Evolutionary conservation across 805 yeast genomes (phyloP), one percentile per base, ranked within the genome.

Genomic region (Suhomyces vadensis): DNA sequence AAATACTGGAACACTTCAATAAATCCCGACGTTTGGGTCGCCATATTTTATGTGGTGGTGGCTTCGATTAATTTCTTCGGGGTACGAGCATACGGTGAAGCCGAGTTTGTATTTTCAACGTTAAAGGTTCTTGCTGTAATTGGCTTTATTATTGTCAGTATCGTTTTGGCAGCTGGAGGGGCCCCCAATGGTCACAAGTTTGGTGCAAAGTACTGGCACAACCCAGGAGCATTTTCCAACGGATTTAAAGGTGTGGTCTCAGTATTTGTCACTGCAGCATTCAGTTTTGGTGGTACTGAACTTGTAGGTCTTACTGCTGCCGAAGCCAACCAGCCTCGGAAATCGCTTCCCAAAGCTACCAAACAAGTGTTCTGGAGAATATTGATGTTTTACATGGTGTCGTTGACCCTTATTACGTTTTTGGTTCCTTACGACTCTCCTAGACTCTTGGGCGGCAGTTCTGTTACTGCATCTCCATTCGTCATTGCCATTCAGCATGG

Each of bases 381-480:
- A 35, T 52, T 64, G 46, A 56, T 69, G 52, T 69, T 69, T 52
- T 69, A 69, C 58, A 55, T 67, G 53, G 65, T 56, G 10, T 53
- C 61, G 3, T 50, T 62, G 31, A 55, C 54, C 14, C 50, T 61
- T 48, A 53, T 63, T 47, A 56, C 61, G 14, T 54, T 54, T 35
- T 53, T 63, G 45, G 66, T 63, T 20, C 58, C 63, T 5, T 56
- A 51, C 45, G 45, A 47, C 33, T 52, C 53, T 13, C 39, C 43
- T 3, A 37, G 57, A 23, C 63, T 74, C 49, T 64, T 76, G 43
- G 69, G 68, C 16, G 77, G 78, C 46, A 69, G 77, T 23, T 61
- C 75, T 37, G 85, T 84, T 35, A 65, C 82, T 11, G 86, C 89
- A 9, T 85, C 91, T 11, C 92, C 94, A 11, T 85, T 85, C 53